A percentile compares a stretch with the other conserved stretches of the same genome.
These are phyloP conservation scores for Hymenoscyphus occultus DNA, from an alignment of 2,329 filamentous ascomycete species.

Conservation along the genomic window DNA sequence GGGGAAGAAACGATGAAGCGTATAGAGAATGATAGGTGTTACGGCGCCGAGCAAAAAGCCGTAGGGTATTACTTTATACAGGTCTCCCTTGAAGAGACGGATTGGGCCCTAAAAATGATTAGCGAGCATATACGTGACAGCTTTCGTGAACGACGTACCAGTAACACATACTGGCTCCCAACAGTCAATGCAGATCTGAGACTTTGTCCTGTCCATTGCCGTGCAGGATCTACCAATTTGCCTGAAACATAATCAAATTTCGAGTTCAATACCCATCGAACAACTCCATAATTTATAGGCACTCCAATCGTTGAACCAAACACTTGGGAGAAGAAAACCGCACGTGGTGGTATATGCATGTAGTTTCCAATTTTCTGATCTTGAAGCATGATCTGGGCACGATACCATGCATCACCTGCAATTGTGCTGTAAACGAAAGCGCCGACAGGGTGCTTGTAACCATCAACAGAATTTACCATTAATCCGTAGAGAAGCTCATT, in stretches of 20 bases:
- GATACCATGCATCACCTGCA: slow-evolving; percentile 60
- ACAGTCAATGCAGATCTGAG: slow-evolving; percentile 51
- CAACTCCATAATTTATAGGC: slow-evolving; percentile 59
- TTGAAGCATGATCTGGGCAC: slow-evolving; percentile 56
- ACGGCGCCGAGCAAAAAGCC: slow-evolving; percentile 51
- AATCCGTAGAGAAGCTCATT: slow-evolving; percentile 60
- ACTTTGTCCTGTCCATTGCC: slow-evolving; percentile 60
- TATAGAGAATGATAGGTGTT: slow-evolving; percentile 47
- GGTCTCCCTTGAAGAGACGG: slow-evolving; percentile 46
- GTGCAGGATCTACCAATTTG: slow-evolving; percentile 48
- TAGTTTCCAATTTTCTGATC: slow-evolving; percentile 65
- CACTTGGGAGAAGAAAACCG: slow-evolving; percentile 59
- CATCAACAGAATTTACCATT: slow-evolving; percentile 52
- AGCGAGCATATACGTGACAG: not conserved
- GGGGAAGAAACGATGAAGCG: slow-evolving; percentile 52
- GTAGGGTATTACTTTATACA: slow-evolving; percentile 49
- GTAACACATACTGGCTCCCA: slow-evolving; percentile 58
- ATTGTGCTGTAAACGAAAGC: slow-evolving; percentile 57
- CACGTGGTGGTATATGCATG: slow-evolving; percentile 57
- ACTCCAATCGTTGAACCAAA: slow-evolving; percentile 57
- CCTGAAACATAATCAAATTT: slow-evolving; percentile 56
- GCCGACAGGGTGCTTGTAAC: slow-evolving; percentile 55
- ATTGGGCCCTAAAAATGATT: slow-evolving; percentile 40
- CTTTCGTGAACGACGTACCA: slow-evolving; percentile 38
- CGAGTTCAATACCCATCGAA: slow-evolving; percentile 56